Percentiles rank a stretch among this genome's conserved stretches.
phyloP scores from a whole-genome alignment of 2,329 filamentous ascomycete species.

The Leptographium wingfieldii region DNA sequence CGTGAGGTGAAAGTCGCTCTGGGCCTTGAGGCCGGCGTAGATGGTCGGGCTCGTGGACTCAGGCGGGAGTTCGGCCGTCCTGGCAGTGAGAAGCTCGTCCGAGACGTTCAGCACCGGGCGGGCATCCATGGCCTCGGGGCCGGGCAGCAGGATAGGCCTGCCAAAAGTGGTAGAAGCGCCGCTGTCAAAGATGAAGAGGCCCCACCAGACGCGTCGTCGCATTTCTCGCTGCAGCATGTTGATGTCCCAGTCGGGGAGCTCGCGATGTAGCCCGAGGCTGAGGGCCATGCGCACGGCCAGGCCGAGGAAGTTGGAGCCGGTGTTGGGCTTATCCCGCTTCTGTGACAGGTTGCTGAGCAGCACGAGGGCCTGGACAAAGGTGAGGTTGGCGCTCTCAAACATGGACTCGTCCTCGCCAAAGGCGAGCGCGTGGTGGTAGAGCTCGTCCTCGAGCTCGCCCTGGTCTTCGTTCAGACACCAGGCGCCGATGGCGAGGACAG shows the following conservation, averaged over 20 bases:
- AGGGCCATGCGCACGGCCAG: constrained; percentile 6
- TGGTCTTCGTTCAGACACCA: constrained; percentile 2
- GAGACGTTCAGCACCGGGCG: not conserved
- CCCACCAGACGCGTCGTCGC: constrained; percentile 5
- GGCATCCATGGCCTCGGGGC: constrained; percentile 2
- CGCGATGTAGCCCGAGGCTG: constrained; percentile 4
- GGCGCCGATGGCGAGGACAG: constrained; percentile 2
- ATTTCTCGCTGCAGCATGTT: constrained; percentile 1
- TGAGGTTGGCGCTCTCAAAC: constrained; percentile 5
- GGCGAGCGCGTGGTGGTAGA: constrained; percentile 2
- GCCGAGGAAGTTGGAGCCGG: constrained; percentile 4
- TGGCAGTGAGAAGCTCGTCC: not conserved
- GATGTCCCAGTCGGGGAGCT: constrained; percentile 5
- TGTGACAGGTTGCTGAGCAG: constrained; percentile 6
- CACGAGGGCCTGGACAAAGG: constrained; percentile 4
- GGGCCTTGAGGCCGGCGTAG: not conserved
- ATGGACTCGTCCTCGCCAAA: constrained; percentile 3
- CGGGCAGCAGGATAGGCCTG: constrained; percentile 2
- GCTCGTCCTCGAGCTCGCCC: not conserved
- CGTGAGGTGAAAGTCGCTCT: constrained; percentile 1
- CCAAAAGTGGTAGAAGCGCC: constrained; percentile 4
- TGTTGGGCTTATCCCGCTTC: constrained; percentile 6
- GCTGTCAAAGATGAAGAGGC: constrained; percentile 6
- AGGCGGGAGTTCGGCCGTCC: not conserved
- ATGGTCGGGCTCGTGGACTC: not conserved